phyloP scores from a whole-genome alignment of 257 asterid genomes.

The Buddleja alternifolia region DNA sequence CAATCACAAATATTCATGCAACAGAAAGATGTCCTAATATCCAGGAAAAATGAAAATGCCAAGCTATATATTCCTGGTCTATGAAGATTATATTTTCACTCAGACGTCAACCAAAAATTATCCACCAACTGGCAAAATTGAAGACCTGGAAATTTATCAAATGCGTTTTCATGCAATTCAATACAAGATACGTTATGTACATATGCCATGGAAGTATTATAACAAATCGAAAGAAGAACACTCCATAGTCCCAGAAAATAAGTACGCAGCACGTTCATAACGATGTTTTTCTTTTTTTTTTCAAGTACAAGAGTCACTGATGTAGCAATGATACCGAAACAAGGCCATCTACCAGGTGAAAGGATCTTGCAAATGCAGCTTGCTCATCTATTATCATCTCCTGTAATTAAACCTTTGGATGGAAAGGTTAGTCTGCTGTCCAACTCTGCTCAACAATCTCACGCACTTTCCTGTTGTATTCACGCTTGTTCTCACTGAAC shows the following conservation, averaged over 20 bases:
- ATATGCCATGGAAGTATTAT: constrained; percentile 34
- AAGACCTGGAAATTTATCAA: too few relatives aligned
- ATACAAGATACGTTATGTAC: constrained; percentile 55
- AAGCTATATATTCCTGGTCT: too few relatives aligned
- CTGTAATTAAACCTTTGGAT: constrained; percentile 8
- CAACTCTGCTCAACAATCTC: constrained; percentile 94
- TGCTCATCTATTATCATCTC: constrained; percentile 20
- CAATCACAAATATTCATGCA: too few relatives aligned
- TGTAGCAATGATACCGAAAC: constrained; percentile 26
- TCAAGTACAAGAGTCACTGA: constrained; percentile 35
- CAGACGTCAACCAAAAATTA: too few relatives aligned
- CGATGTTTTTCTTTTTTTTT: constrained; percentile 11
- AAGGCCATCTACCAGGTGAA: constrained; percentile 22
- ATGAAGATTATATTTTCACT: too few relatives aligned
- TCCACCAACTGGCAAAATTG: too few relatives aligned
- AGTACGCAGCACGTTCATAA: constrained; percentile 35
- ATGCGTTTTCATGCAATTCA: constrained; percentile 22
- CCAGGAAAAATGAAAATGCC: too few relatives aligned
- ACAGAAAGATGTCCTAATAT: too few relatives aligned
- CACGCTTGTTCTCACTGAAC: constrained; percentile 90
- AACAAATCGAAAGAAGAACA: constrained; percentile 31
- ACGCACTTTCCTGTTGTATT: constrained; percentile 88
- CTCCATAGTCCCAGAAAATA: constrained; percentile 38
- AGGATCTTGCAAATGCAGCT: constrained; percentile 26
- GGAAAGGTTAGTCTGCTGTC: constrained; percentile 70